These are phyloP conservation scores for Liriodendron chinense DNA, from an alignment of 164 flowering plant genomes.

Conservation along the genomic window DNA sequence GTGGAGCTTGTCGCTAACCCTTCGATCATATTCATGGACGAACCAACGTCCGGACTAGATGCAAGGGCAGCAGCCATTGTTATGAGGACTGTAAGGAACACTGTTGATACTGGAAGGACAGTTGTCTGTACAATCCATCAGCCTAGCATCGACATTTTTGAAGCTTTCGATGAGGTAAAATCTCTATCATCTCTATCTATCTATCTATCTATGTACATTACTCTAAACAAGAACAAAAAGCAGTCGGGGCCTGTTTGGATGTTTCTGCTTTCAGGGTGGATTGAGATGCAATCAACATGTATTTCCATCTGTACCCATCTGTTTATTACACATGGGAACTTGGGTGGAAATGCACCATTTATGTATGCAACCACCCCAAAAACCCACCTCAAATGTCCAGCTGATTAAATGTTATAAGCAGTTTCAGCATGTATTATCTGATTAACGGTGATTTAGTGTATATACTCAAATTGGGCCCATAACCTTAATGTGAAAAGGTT, in stretches of 20 bases:
- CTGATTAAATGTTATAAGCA: neutral
- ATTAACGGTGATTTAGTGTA: neutral
- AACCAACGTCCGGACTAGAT: constrained; percentile 99
- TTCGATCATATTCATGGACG: constrained; percentile 99
- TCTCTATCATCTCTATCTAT: neutral
- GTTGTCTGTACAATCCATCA: constrained; percentile 99
- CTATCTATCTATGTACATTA: neutral
- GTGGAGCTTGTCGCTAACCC: constrained; percentile 99
- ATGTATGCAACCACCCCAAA: neutral
- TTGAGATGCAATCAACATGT: neutral
- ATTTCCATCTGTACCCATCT: neutral
- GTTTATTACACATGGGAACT: neutral
- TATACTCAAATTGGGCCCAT: neutral
- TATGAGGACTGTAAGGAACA: constrained; percentile 97
- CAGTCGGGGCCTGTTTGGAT: too few species aligned
- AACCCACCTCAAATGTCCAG: too few species aligned
- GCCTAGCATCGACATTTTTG: constrained; percentile 98
- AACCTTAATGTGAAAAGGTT: neutral
- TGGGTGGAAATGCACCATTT: neutral
- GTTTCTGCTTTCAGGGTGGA: neutral
- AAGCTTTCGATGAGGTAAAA: constrained; percentile 91
- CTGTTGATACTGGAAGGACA: constrained; percentile 97
- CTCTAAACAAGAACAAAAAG: too few species aligned
- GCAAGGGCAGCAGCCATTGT: constrained; percentile 99
- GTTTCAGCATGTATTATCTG: neutral